Evolutionary conservation across 345 rosid genomes (phyloP), one percentile per base, ranked within the genome.

Genomic region (Isatis tinctoria): DNA sequence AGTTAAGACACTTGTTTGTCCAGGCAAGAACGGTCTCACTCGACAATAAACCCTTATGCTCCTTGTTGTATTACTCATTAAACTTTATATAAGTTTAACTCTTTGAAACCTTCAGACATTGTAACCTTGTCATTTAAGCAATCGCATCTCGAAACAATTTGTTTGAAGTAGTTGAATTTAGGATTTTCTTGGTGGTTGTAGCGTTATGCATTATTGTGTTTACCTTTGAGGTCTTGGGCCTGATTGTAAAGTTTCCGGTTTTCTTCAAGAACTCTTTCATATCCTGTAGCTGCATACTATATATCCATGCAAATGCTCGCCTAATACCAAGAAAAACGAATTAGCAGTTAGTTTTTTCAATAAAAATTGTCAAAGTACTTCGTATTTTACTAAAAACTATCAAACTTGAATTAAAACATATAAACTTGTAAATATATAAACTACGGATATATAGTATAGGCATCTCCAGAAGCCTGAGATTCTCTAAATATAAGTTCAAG

Each of bases 211-310:
- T 24, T 9, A 2, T 14, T 33, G 37, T 54, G 33, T 33, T 37
- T 70, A 94, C 97, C 99, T 84, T 92, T 95, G 61, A 95, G 86
- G 84, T 95, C 97, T 76, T 95, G 99, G 74, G 92, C 90, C 77
- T 90, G 93, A 83, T 92, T 95, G 83, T 92, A 95, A 72, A 95
- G 84, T 85, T 87, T 92, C 26, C 97, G 87, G 78, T 95, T 92
- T 82, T 95, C 99, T 67, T 90, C 93, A 20, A 91, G 88, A 82
- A 95, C 93, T 79, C 82, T 87, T 78, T 85, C 90, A 83, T 90
- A 92, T 78, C 97, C 88, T 17, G 89, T 75, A 74, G 99, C 89
- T 74, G 93, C 97, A 75, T 69, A 63, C 56, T n/a, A 96, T 81
- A 74, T 92, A 81, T 44, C 88, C 73, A 52, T 80, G 83, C 82